Evolutionary conservation across 1,139 yeast species (phyloP).

Genomic region (Hansenula anomala): DNA sequence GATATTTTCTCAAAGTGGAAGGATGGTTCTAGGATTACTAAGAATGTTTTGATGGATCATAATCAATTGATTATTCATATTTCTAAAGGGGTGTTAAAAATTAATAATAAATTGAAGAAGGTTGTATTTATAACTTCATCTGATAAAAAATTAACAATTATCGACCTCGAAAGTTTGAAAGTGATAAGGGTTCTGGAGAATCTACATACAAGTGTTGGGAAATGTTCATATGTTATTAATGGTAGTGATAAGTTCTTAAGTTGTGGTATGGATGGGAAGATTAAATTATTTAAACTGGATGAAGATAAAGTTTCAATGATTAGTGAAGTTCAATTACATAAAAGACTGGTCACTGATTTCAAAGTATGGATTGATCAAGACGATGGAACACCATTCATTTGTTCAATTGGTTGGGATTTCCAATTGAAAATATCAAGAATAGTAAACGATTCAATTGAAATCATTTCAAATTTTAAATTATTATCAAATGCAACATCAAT

Average conservation of each 20-base stretch:
- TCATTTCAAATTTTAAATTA: constrained; percentile 33
- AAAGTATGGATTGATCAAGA: constrained; percentile 21
- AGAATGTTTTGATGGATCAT: not conserved
- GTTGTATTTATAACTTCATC: constrained; percentile 11
- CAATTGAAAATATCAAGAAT: constrained; percentile 36
- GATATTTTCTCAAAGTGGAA: no score
- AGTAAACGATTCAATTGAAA: constrained; percentile 13
- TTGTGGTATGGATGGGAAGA: constrained; percentile 30
- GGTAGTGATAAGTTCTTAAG: constrained; percentile 9
- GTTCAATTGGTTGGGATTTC: constrained; percentile 63
- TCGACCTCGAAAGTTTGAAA: constrained; percentile 7
- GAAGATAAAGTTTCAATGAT: constrained; percentile 10
- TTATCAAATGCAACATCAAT: constrained; percentile 48
- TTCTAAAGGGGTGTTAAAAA: constrained; percentile 8
- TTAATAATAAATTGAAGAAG: constrained; percentile 3
- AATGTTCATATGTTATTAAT: constrained; percentile 13
- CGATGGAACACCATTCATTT: constrained; percentile 26
- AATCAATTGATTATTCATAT: constrained; percentile 14
- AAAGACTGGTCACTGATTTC: constrained; percentile 37
- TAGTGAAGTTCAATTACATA: constrained; percentile 30
- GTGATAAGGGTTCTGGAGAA: constrained; percentile 4
- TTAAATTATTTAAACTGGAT: constrained; percentile 7
- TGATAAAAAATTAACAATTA: constrained; percentile 10
- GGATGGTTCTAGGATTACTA: not conserved
- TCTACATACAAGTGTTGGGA: constrained; percentile 10